These are phyloP conservation scores for Fraxinus greggii DNA, from an alignment of 305 asterid genomes.

Conservation along the genomic window DNA sequence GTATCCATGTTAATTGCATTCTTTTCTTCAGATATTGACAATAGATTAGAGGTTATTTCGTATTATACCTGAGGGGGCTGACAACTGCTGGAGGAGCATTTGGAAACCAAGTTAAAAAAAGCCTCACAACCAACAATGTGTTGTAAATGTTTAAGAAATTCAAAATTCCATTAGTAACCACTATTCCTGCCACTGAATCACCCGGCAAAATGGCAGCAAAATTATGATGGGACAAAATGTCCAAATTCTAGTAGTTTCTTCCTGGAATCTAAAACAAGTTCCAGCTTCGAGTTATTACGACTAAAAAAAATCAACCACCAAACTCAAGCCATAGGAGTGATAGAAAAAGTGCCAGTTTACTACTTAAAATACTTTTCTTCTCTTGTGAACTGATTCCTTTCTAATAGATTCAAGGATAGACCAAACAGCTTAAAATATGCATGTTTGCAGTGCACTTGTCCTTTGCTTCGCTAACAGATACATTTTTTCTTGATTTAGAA, in stretches of 20 bases:
- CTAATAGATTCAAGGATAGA: not conserved
- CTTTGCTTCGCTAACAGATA: not conserved
- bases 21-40: not conserved
- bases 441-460: no score
- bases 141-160: slow-evolving; percentile 87
- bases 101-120: slow-evolving; percentile 94
- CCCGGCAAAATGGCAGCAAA: slow-evolving; percentile 92
- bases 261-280: slow-evolving; percentile 40
- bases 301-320: not conserved
- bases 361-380: not conserved
- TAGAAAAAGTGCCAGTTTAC: not conserved
- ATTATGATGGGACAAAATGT: slow-evolving; percentile 34
- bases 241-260: slow-evolving; percentile 32
- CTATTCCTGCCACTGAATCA: slow-evolving; percentile 78
- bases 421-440: not conserved
- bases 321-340: not conserved
- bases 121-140: slow-evolving; percentile 68
- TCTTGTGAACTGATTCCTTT: not conserved
- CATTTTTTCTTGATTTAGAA: not conserved
- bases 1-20: slow-evolving; percentile 11
- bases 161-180: slow-evolving; percentile 66
- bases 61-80: slow-evolving; percentile 74
- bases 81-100: slow-evolving; percentile 86
- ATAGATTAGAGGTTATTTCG: not conserved
- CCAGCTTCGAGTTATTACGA: not conserved